Percentiles rank a stretch among this genome's conserved stretches.
phyloP scores from a whole-genome alignment of 2,329 filamentous ascomycete species.

The Aspergillus quadricinctus region DNA sequence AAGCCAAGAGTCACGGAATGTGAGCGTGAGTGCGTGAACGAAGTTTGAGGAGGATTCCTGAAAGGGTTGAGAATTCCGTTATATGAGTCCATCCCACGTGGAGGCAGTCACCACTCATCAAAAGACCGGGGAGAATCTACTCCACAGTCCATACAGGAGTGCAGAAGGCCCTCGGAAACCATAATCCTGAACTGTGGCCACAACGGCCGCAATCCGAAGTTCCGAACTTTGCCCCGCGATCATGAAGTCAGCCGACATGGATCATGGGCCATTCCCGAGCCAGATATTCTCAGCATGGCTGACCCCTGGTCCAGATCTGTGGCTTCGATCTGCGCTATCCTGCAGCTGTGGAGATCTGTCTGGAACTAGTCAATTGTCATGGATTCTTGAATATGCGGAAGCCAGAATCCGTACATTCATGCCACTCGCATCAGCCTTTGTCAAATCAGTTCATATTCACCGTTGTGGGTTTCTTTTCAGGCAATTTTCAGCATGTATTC shows the following conservation, averaged over 20 bases:
- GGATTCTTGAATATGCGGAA: slow-evolving; percentile 21
- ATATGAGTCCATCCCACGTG: not conserved
- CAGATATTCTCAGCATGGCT: not conserved
- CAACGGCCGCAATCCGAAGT: not conserved
- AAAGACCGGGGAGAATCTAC: too few relatives aligned
- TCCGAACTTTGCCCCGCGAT: not conserved
- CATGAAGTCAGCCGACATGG: not conserved
- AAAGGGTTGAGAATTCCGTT: not conserved
- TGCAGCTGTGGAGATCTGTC: slow-evolving; percentile 1
- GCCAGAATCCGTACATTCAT: slow-evolving; percentile 24
- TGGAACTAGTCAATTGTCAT: slow-evolving; percentile 8
- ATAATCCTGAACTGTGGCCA: slow-evolving; percentile 13
- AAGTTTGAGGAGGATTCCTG: not conserved
- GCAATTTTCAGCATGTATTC: not conserved
- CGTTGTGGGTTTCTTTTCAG: not conserved
- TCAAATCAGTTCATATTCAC: not conserved
- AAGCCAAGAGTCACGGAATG: not conserved
- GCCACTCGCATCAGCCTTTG: not conserved
- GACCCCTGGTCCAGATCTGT: slow-evolving; percentile 4
- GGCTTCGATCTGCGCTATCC: slow-evolving; percentile 4
- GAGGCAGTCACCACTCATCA: not conserved
- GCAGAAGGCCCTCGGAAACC: slow-evolving; percentile 18
- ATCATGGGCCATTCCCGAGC: too few relatives aligned
- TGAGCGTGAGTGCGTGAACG: not conserved
- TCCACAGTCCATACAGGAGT: too few relatives aligned